Evolutionary conservation across 2,329 filamentous ascomycete genomes (phyloP).

Genomic region (Diatrype stigma): DNA sequence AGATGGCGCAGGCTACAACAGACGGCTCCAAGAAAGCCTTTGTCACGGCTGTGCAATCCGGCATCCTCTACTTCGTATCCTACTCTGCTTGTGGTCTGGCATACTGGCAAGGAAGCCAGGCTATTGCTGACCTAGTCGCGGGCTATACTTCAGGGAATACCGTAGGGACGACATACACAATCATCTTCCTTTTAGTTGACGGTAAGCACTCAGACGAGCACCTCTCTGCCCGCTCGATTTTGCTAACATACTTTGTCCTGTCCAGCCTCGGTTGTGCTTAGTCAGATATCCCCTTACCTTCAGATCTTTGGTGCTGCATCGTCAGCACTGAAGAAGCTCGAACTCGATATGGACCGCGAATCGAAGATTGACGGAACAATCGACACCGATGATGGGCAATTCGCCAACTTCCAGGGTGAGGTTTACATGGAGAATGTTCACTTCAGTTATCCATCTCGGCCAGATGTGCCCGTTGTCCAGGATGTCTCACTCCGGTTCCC

Average conservation of each 20-base stretch:
- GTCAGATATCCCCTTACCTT: conserved; percentile 57
- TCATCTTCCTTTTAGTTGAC: conserved; percentile 61
- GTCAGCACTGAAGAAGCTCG: conserved; percentile 49
- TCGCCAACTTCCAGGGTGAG: conserved; percentile 38
- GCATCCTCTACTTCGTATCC: conserved; percentile 63
- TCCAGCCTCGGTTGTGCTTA: conserved; percentile 50
- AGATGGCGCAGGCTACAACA: conserved; percentile 40
- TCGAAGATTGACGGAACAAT: conserved; percentile 40
- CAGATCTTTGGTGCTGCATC: conserved; percentile 55
- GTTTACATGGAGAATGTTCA: conserved; percentile 32
- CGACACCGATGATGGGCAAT: conserved; percentile 40
- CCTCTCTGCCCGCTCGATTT: conserved; percentile 14
- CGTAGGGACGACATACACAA: conserved; percentile 54
- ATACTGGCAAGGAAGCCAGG: conserved; percentile 59
- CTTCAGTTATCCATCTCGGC: conserved; percentile 35
- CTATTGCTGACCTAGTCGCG: conserved; percentile 35
- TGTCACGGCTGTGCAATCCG: conserved; percentile 52
- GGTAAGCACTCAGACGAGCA: conserved; percentile 29
- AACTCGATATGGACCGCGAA: conserved; percentile 47
- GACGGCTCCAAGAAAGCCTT: conserved; percentile 54
- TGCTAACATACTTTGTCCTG: conserved; percentile 32
- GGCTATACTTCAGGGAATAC: conserved; percentile 30
- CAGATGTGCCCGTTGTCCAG: conserved; percentile 31
- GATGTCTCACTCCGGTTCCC: conserved; percentile 30
- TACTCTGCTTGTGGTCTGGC: conserved; percentile 61